Base-by-base conservation (phyloP, 768 basidiomycete species). In the Leucosporidium creatinivorum region DNA sequence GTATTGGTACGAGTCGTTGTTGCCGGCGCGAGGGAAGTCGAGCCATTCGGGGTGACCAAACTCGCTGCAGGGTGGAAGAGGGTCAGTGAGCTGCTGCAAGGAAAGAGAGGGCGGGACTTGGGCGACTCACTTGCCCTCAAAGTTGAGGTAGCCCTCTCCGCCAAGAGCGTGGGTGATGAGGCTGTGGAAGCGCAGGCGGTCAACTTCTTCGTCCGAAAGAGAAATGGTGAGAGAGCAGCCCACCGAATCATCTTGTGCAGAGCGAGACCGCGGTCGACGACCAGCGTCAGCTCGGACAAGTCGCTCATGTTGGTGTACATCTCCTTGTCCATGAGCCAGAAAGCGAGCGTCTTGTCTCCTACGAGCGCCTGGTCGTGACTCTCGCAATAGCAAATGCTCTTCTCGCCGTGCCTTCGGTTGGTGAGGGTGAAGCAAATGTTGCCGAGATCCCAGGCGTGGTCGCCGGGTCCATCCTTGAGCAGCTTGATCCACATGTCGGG, bases 401-500 rank as follows among this genome's bases (percentile, higher is more conserved):
- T 91, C 81, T 99, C 96, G 28, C 86, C 84, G 75, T 92, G 80
- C 48, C 96, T 84, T 64, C 96, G 83, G 79, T 99, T 96, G 26
- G 84, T 92, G 68, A 99, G 80, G 2, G 92, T 98, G 76, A 88
- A 87, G 23, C 88, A 87, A 67, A 98, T 93, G 77, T 88, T 84
- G 58, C 81, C 85, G 74, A 99, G 81, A 58, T 94, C 83, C 96
- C 96, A 99, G 51, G 87, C 84, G 68, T 87, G 84, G 77, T 99
- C 96, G 4, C 79, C 69, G 23, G 69, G 69, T 76, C 85, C 85
- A 80, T 99, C 96, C 78, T 98, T 99, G 73, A 98, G 84, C 31
- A 98, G 82, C 79, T 99, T 98, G 82, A 99, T 99, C 92, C 93
- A 99, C 93, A 94, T 97, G 79, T 99, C 96, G 3, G 96, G 96